Base-by-base conservation (phyloP, 129 eudicot species). In the sunflower (Helianthus annuus) region DNA sequence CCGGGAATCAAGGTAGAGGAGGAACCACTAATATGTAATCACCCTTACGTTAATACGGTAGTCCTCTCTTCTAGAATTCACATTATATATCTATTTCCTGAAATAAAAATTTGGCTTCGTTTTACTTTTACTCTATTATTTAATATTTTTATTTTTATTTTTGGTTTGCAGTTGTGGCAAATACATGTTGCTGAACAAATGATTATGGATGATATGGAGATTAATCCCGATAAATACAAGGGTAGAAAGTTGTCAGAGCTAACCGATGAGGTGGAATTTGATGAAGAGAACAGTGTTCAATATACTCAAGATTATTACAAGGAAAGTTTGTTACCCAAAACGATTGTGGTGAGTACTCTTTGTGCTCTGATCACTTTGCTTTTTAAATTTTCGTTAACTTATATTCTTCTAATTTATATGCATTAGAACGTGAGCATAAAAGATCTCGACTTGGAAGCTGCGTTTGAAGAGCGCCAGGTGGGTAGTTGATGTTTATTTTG, bases 11-110 rank as follows among this genome's bases (percentile, higher is more conserved):
- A 83, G 74, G 76, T 83, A 64, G 99, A 88, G 77, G 96, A 95
- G 83, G 91, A 95, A 72, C 87, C 99, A 48, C 76, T 95, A 54
- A 39, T 84, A 64, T 95, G 97, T 57, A 83, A 95, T 77, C 99
- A 95, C 70, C 99, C 99, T 62, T 95, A 88, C 48, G 97, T 90
- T 64, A 89, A 95, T 68, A 91, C 87, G 97, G 99, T 95, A 88
- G 48, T 66, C n/a, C 40, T 42, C 75, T 64, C 72, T 39, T 40
- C 46, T 66, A n/a, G 51, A 48, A 34, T 3, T 10, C 1, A 17
- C 22, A 48, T 27, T n/a, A 27, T 34, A 15, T 42, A 42, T 42
- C 46, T 42, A 42, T 42, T 42, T 42, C 46, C 11, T 42, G 46
- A 42, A 42, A 42, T 42, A 42, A 42, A 42, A 42, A 42, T 42